Evolutionary conservation across 163 green algal genomes (phyloP), one percentile per base, ranked within the genome.

Genomic region (Picocystis sp.): DNA sequence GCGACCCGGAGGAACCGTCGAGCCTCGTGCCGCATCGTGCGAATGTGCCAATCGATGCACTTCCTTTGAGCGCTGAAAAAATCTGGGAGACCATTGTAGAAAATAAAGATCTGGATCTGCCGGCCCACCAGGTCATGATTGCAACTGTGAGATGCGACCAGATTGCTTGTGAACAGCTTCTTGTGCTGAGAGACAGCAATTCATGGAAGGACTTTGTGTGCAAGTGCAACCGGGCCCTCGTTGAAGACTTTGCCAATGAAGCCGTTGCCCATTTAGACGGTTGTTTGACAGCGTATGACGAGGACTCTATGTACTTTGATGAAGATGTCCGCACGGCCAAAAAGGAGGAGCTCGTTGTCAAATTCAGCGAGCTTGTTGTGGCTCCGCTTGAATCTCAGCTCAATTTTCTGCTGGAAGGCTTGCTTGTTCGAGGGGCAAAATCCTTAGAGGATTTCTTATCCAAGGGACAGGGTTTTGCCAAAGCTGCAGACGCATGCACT

Each of bases 61-160:
- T 97, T 19, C 57, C 71, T 3, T 66, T 96, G 21, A 83, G 71
- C 67, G 70, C 82, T 43, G 47, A 65, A 24, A 77, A 86, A 42
- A 82, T 94, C 35, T 98, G 90, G 90, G 70, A 84, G 22, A 69
- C 89, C 51, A 87, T 98, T 33, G 63, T 64, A 8, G 71, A 76
- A 21, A 86, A 96, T 70, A 89, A 87, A 64, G 87, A 97, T 70
- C 78, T 97, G 52, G 89, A 98, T 62, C 70, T 97, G 35, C 89
- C 89, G 1, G 87, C 89, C 1, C 87, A 98, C 76, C 44, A 66
- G 58, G 43, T 75, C 34, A 74, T 97, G 87, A 89, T 98, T 35
- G 89, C 89, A 53, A 94, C 88, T 52, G 83, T 95, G 12, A 70
- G 89, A 1, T 98, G 89, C 65, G 69, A 74, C 22, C 79, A 98